These are phyloP conservation scores for Mortierella antarctica DNA, from an alignment of 192 early-diverging fungal species.

Conservation along the genomic window DNA sequence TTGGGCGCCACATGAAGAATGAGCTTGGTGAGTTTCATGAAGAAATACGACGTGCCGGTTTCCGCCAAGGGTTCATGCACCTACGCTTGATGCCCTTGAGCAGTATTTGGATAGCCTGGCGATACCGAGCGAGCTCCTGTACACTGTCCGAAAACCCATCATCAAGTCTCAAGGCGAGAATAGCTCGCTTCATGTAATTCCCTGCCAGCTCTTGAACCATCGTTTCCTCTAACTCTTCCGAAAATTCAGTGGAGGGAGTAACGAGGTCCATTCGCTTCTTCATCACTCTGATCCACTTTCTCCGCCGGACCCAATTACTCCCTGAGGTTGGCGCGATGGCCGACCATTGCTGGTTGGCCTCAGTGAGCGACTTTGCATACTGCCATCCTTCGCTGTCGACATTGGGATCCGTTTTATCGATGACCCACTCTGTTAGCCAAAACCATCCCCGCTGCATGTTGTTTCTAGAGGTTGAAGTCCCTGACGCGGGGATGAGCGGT, in stretches of 20 bases:
- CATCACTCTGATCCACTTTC: conserved; percentile 83
- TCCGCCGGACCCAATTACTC: conserved; percentile 69
- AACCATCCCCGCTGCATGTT: conserved; percentile 67
- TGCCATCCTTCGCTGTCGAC: conserved; percentile 81
- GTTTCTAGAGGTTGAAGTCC: conserved; percentile 15
- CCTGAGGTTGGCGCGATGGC: conserved; percentile 58
- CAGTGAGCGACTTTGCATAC: conserved; percentile 70
- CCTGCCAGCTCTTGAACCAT: conserved; percentile 19
- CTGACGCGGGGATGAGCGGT: conserved; percentile 44
- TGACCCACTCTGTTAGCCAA: conserved; percentile 86
- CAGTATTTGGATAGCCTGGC: conserved; percentile 72
- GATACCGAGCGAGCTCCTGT: conserved; percentile 59
- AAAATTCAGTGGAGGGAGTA: conserved; percentile 1
- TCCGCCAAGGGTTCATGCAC: neutral
- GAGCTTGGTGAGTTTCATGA: neutral
- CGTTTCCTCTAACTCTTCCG: conserved; percentile 4
- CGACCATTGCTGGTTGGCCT: conserved; percentile 63
- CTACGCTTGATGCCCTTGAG: conserved; percentile 73
- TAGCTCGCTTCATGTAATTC: conserved; percentile 31
- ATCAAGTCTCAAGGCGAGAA: conserved; percentile 30
- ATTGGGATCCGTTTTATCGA: conserved; percentile 70
- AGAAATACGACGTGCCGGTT: neutral
- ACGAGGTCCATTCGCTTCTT: conserved; percentile 69
- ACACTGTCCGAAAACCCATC: conserved; percentile 19
- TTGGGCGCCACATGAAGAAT: neutral